A percentile compares a stretch with the other conserved stretches of the same genome.
Conservation (phyloP, 805 yeast genomes). For the Gaillardinia entomophila region DNA sequence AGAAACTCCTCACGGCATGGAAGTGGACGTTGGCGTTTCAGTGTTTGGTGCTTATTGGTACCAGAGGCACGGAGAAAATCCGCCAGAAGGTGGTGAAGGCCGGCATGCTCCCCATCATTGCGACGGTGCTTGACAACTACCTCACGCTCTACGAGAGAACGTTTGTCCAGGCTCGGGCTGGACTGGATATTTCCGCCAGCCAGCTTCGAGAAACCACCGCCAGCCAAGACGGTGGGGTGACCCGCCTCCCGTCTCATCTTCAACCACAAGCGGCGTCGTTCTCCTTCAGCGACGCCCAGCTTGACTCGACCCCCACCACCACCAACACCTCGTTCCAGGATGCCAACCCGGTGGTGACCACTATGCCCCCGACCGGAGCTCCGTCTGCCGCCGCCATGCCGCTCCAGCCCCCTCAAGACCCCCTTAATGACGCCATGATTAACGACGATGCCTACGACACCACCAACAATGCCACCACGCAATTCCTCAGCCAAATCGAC, state of each 20-base stretch:
- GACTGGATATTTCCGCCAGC: not conserved
- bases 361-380: not conserved
- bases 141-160: slow-evolving; percentile 40
- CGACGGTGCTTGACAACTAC: slow-evolving; percentile 89
- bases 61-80: slow-evolving; percentile 85
- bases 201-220: no score
- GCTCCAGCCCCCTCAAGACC: not conserved
- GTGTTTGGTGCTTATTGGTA: slow-evolving; percentile 84
- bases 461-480: not conserved
- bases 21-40: slow-evolving; percentile 96
- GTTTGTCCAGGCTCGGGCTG: slow-evolving; percentile 20
- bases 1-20: slow-evolving; percentile 73
- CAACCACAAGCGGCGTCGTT: not conserved
- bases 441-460: not conserved
- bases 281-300: not conserved
- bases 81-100: slow-evolving; percentile 85
- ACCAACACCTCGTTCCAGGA: not conserved
- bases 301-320: not conserved
- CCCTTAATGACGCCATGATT: not conserved
- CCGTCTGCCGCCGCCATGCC: not conserved
- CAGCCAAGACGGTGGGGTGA: no score
- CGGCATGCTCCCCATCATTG: slow-evolving; percentile 84
- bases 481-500: not conserved
- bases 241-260: not conserved
- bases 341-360: no score